A percentile compares a stretch with the other conserved stretches of the same genome.
Conservation (phyloP, 495 filamentous ascomycete species). For the Clohesyomyces aquaticus region DNA sequence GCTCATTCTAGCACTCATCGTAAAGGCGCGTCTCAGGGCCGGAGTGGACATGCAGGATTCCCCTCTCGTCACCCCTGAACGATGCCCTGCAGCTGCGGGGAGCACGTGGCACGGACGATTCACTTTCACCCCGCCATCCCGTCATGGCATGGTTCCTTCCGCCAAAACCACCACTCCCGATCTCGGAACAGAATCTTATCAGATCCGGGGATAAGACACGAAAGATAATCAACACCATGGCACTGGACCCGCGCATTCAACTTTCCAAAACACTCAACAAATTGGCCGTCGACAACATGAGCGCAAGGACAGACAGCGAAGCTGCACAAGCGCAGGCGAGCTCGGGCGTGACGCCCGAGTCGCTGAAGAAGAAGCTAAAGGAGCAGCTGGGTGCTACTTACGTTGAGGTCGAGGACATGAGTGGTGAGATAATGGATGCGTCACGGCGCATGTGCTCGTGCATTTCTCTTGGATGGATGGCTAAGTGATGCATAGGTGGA, state of each 20-base stretch:
- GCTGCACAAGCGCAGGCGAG: slow-evolving; percentile 49
- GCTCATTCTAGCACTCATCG: slow-evolving; percentile 41
- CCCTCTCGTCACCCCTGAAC: no score
- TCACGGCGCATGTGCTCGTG: no score
- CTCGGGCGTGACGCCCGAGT: slow-evolving; percentile 68
- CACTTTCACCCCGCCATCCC: slow-evolving; percentile 3
- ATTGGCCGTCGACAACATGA: slow-evolving; percentile 35
- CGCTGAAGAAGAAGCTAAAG: slow-evolving; percentile 68
- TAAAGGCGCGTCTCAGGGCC: slow-evolving; percentile 33
- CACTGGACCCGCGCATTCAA: slow-evolving; percentile 29
- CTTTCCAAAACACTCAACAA: slow-evolving; percentile 33
- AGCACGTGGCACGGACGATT: background rate
- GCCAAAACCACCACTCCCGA: background rate
- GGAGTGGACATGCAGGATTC: slow-evolving; percentile 9
- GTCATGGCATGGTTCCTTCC: slow-evolving; percentile 22
- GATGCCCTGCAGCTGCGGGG: no score
- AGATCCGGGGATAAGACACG: slow-evolving; percentile 26
- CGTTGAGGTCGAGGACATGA: slow-evolving; percentile 92
- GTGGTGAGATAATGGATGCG: no score
- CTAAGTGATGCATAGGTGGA: slow-evolving; percentile 63
- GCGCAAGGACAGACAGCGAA: slow-evolving; percentile 51
- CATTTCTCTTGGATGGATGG: background rate
- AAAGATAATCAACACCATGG: background rate
- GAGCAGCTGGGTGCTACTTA: slow-evolving; percentile 76
- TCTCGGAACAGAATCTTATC: slow-evolving; percentile 29